Base-by-base conservation (phyloP, 2,329 filamentous ascomycete genomes). In the Trichoderma afroharzianum region DNA sequence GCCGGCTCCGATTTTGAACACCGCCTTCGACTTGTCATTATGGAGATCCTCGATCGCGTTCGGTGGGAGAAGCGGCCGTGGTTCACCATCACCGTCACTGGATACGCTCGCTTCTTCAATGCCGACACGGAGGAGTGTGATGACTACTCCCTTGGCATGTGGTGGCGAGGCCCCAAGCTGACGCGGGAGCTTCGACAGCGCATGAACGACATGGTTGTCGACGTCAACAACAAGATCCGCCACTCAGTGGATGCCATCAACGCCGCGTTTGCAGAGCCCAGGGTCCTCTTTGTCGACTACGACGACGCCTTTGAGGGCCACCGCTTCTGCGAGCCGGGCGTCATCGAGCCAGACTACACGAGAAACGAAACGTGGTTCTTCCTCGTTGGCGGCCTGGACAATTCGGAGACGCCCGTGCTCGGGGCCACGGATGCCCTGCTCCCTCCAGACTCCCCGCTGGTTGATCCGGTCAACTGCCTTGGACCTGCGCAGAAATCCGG, bases 101-200 rank as follows among this genome's bases (percentile, higher is more conserved):
- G 84, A 5, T 86, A 86, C 74, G 83, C 84, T 26, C 80, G 81
- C 8, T 86, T 86, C 77, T 86, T 86, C 77, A 83, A 85, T 74
- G 83, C 79, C 26, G 77, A 80, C 9, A 85, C 84, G 8, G 76
- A 79, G 1, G 79, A 75, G 4, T 86, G 85, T 71, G 83, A 86
- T 61, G 77, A 82, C 18, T 80, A 79, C 75, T 84, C 82, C 5
- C 78, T 86, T 36, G 83, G 83, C 28, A 78, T 86, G n/a, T 85
- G 84, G 84, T 82, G 81, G 80, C 76, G 80, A 18, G 82, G 81
- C 0, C 82, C 82, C 3, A 83, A 80, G 77, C 77, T 86, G 26
- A 81, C 81, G 68, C 79, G 78, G 68, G 75, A 79, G 15, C 74
- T 85, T 39, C 78, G 84, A 9, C 67, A 74, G 21, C 76, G 79